Conservation (phyloP, 148 eudicot genomes). For the Bassia scoparia region DNA sequence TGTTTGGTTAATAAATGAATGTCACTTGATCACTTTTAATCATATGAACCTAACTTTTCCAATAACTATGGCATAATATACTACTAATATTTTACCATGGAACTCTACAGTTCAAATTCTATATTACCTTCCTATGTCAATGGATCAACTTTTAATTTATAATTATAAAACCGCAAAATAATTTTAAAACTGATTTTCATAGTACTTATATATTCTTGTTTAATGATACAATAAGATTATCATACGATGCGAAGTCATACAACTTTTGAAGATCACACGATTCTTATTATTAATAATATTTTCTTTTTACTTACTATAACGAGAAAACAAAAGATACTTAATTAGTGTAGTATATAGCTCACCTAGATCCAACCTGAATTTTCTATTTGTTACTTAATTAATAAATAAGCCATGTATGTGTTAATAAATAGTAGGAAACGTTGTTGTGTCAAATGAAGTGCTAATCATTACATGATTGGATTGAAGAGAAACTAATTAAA, state of each 20-base stretch:
- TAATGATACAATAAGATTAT: background rate
- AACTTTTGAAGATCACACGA: slow-evolving; percentile 5
- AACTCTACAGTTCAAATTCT: slow-evolving; percentile 7
- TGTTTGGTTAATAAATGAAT: background rate
- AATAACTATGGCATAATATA: slow-evolving; percentile 1
- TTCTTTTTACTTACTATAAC: slow-evolving; percentile 10
- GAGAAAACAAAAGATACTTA: background rate
- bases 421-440: background rate
- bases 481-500: slow-evolving; percentile 2
- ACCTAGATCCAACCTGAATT: slow-evolving; percentile 20
- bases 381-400: slow-evolving; percentile 2
- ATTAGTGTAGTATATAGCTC: background rate
- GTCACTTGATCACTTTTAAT: background rate
- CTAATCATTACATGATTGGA: slow-evolving; percentile 23
- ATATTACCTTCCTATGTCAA: slow-evolving; percentile 15
- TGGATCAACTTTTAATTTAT: slow-evolving; percentile 14
- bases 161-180: slow-evolving; percentile 1
- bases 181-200: background rate
- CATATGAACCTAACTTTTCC: slow-evolving; percentile 15
- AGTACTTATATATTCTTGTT: slow-evolving; percentile 9
- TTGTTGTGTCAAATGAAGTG: slow-evolving; percentile 9
- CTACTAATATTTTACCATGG: slow-evolving; percentile 15
- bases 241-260: background rate
- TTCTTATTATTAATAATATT: background rate
- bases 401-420: background rate